Base-by-base conservation (phyloP, 176 grass and related monocot genomes). In the Dendrocalamus sinicus region DNA sequence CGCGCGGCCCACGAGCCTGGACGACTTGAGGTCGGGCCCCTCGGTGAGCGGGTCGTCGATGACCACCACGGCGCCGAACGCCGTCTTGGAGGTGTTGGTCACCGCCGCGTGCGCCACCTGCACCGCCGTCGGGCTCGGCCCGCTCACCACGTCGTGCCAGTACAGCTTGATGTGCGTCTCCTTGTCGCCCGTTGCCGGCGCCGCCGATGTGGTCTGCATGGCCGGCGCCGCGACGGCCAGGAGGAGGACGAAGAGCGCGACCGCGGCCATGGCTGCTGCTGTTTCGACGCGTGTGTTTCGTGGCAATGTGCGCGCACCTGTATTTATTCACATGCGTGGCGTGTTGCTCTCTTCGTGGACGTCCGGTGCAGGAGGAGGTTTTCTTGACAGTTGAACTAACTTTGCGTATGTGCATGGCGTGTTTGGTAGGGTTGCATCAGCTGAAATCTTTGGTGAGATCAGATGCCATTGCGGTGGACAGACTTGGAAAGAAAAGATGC, bases 31-130 rank as follows among this genome's bases (percentile, higher is more conserved):
- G 71, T 90, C 82, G 6, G 93, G 90, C 0, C 88, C 88, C 0
- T 63, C 72, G 8, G 91, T 96, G 6, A 96, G 82, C 59, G 89
- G 68, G 89, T 96, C 87, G 83, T 96, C 91, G 70, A 93, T 91
- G 24, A 96, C 83, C 13, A 86, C n/a, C 37, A 96, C 46, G 22
- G 68, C 67, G 64, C 91, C 91, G 78, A 96, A 96, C 19, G 2
- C 30, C 28, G 67, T 88, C 82, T 74, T 48, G 37, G 91, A 84
- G 3, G 75, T 77, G 61, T 80, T 89, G 11, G 89, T 73, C 2
- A 28, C 41, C 3, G 52, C 70, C 1, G 59, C 86, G 0, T 0
- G 51, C 35, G 89, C 87, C 24, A 96, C 91, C 46, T 0, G 67
- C 71, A 93, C 78, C 46, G 85, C 54, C 9, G 94, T 92, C 4